These are phyloP conservation scores for Cylindrodendrum hubeiense DNA, from an alignment of 2,329 filamentous ascomycete species.

Conservation along the genomic window DNA sequence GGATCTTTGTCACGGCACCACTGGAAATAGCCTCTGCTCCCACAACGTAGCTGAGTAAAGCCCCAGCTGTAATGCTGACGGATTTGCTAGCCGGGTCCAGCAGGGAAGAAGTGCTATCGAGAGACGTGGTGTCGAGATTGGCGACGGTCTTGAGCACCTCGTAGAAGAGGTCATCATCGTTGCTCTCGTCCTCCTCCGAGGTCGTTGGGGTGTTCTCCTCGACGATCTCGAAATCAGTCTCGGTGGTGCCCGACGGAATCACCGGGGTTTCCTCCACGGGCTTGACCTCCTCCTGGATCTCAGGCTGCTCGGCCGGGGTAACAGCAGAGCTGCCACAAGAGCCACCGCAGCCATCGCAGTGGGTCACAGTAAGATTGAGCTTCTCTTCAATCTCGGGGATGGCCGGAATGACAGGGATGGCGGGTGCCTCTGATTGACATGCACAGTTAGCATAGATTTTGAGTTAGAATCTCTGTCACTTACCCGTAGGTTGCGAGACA, in stretches of 20 bases:
- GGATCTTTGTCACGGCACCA: slow-evolving; percentile 8
- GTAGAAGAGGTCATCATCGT: slow-evolving; percentile 7
- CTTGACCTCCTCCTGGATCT: neutral
- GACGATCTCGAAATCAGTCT: neutral
- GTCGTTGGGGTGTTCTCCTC: neutral
- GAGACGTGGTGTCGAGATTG: slow-evolving; percentile 14
- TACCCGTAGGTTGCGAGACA: neutral
- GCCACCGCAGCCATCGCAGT: neutral
- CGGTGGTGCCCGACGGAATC: neutral
- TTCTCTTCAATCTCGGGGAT: neutral
- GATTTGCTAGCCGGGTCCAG: slow-evolving; percentile 11
- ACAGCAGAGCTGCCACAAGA: neutral
- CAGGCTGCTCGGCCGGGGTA: neutral
- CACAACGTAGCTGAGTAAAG: slow-evolving; percentile 17
- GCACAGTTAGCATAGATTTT: neutral
- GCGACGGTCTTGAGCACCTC: slow-evolving; percentile 20
- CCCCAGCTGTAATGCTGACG: slow-evolving; percentile 18
- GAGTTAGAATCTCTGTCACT: neutral
- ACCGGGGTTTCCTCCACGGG: neutral
- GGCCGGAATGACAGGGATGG: neutral
- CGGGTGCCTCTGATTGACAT: neutral
- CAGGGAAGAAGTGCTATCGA: slow-evolving; percentile 10
- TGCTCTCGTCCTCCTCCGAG: neutral
- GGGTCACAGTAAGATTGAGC: neutral
- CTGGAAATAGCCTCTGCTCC: slow-evolving; percentile 15